Base-by-base conservation (phyloP, 2,329 filamentous ascomycete genomes). In the Xylariaceae sp. region DNA sequence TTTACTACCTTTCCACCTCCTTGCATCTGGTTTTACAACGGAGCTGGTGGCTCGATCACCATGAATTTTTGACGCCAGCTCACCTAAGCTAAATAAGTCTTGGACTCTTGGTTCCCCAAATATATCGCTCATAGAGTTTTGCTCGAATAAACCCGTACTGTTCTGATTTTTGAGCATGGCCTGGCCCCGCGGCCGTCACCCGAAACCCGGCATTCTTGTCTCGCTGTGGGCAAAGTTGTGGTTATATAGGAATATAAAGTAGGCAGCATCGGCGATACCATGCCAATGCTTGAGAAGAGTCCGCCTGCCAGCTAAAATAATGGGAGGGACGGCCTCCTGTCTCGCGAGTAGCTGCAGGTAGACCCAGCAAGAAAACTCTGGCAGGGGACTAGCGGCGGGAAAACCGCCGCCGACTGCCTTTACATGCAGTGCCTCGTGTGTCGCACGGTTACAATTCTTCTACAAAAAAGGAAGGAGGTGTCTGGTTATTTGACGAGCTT, bases 281-380 rank as follows among this genome's bases (percentile, higher is more conserved):
- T 56, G 53, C 54, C 58, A 51, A 59, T 58, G 50, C 58, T 32
- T 57, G 53, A 46, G 26, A n/a, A 39, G 50, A 55, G 42, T 50
- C 61, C 53, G 50, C 51, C 37, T 47, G 55, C 46, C 44, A 55
- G 53, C 50, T 55, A 58, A 41, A 61, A 61, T 60, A 53, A 57
- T 50, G 56, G 53, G 40, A 33, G n/a, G n/a, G 45, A 47, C 46
- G 44, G 55, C 46, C 33, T 53, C 27, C 35, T 59, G 53, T 53
- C 53, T 61, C 53, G 57, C 65, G 62, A 63, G 41, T 63, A 58
- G 57, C 55, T 65, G 65, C 65, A 67, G 56, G 21, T 42, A 33
- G 55, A 50, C 58, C 59, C 55, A 52, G 58, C 50, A 55, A 37
- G 47, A 53, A 45, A 44, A 53, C 39, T 43, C 39, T 42, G 54